phyloP scores from a whole-genome alignment of 179 eudicot species.

The Drosera spatulata region DNA sequence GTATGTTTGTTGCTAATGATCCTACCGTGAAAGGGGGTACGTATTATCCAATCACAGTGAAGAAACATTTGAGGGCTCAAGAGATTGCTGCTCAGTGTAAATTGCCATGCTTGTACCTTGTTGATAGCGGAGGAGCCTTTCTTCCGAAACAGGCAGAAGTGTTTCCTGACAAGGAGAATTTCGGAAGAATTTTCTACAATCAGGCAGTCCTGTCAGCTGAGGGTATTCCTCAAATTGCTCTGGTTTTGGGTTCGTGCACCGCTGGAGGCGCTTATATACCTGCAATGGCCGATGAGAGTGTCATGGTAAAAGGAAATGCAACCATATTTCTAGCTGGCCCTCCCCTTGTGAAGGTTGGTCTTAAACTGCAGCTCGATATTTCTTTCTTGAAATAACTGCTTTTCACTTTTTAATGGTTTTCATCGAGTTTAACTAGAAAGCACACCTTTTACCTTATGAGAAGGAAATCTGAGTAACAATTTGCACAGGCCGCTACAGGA shows the following conservation, averaged over 20 bases:
- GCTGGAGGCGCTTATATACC: slow-evolving; percentile 99
- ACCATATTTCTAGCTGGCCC: slow-evolving; percentile 98
- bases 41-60: slow-evolving; percentile 89
- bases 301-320: slow-evolving; percentile 98
- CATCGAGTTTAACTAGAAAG: no score
- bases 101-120: slow-evolving; percentile 94
- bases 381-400: background rate
- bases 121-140: slow-evolving; percentile 98
- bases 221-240: slow-evolving; percentile 96
- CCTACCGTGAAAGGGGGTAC: slow-evolving; percentile 99
- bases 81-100: slow-evolving; percentile 90
- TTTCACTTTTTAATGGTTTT: slow-evolving; percentile 1
- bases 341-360: slow-evolving; percentile 96
- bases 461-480: slow-evolving; percentile 16
- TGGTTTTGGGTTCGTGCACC: slow-evolving; percentile 95
- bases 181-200: slow-evolving; percentile 92
- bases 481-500: slow-evolving; percentile 95
- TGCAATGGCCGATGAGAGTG: slow-evolving; percentile 99
- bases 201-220: slow-evolving; percentile 91
- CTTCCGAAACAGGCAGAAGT: slow-evolving; percentile 97
- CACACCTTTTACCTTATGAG: no score
- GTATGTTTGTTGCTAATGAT: slow-evolving; percentile 98
- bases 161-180: slow-evolving; percentile 96
- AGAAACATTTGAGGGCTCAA: slow-evolving; percentile 96
- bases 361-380: background rate